Base-by-base conservation (phyloP, 306 rosid species). In the Pachyrhizus erosus region DNA sequence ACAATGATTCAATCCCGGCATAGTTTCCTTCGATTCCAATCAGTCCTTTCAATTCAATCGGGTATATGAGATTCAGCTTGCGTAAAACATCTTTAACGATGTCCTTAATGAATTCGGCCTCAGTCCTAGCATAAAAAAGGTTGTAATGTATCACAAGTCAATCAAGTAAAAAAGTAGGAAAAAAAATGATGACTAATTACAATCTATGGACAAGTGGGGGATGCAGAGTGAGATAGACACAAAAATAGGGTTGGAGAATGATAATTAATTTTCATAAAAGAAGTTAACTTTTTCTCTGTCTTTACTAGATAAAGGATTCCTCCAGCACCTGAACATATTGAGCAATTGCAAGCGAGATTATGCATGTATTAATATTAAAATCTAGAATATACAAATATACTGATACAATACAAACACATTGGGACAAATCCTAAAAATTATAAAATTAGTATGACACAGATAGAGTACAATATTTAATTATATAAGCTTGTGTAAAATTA, bases 11-110 rank as follows among this genome's bases (percentile, higher is more conserved):
- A 13, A 75, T 5, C 12, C 1, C 0, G 1, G 21, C 54, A n/a
- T 42, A 40, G 18, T 52, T 78, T 27, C 43, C 6, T 26, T 65
- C 42, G 18, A 78, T 62, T 29, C 87, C 87, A 64, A 78, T 51
- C 5, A 64, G 13, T 15, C 58, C 26, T 10, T 72, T 64, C 18
- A 39, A 15, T 15, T 71, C 79, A 31, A 24, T 27, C 40, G 72
- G 58, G 45, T 9, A n/a, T 12, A 3, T 9, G 2, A 40, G 29
- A 39, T 69, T 29, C 65, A 78, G 27, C 14, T 67, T 52, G 31
- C 51, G 6, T 51, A 61, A 61, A 33, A 83, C 51, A 9, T 34
- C 75, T 27, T 83, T n/a, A 7, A 77, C 62, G 12, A 83, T 70
- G 7, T 34, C 75, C 33, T 83, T n/a, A n/a, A 77, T 70, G 37